Base-by-base conservation (phyloP, 2,329 filamentous ascomycete species). In the Dothideomycetes sp. region DNA sequence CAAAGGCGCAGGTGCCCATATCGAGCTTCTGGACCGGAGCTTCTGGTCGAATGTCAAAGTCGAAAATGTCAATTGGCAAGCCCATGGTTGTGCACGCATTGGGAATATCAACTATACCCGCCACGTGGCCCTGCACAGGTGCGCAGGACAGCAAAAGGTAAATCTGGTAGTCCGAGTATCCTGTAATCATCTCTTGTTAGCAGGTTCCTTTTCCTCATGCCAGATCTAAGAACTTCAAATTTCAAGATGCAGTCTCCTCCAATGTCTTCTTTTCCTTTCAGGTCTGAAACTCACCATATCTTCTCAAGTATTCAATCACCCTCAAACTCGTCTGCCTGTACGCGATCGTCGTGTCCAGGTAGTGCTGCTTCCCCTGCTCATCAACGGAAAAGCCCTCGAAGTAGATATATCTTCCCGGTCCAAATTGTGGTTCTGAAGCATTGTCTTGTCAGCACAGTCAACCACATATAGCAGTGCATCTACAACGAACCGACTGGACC, bases 361-460 rank as follows among this genome's bases (percentile, higher is more conserved):
- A 94, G 56, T 93, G 83, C 63, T 94, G 88, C 61, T 86, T 91
- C 7, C 88, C 88, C 19, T 84, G 63, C 61, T 93, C 77, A 52
- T 94, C 88, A 15, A 94, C 88, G 1, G 77, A 84, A 63, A 95
- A 95, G 0, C 88, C 88, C 56, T 94, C 84, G 52, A 91, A 91
- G 45, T 85, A 88, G 43, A 93, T 74, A 52, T 85, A 81, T 4
- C 86, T 66, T 0, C 84, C 83, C 0, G 87, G 84, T 0, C 84
- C 82, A 51, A 91, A 94, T 48, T 88, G 81, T 19, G 87, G 85
- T 63, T 93, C 84, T n/a, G n/a, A n/a, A n/a, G n/a, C n/a, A n/a
- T n/a, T n/a, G n/a, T n/a, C n/a, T n/a, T n/a, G n/a, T n/a, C n/a
- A n/a, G n/a, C n/a, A n/a, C n/a, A n/a, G n/a, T n/a, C n/a, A n/a